Evolutionary conservation across 2,329 filamentous ascomycete species (phyloP).

Genomic region (Arthroderma sp.): DNA sequence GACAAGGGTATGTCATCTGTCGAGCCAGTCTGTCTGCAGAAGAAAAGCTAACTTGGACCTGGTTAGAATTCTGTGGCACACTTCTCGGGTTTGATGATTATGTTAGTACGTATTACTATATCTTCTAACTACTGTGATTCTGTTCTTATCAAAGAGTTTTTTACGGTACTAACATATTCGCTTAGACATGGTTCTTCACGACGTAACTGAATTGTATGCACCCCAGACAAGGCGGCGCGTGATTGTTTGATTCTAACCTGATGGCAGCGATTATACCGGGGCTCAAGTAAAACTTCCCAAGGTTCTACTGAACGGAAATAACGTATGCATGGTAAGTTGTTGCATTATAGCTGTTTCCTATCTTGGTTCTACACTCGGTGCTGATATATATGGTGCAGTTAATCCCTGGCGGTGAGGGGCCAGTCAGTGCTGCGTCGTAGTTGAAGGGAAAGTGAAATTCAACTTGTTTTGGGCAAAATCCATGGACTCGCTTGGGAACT

Average conservation of each 20-base stretch:
- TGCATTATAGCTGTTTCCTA: background rate
- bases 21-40: background rate
- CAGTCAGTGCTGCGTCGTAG: constrained; percentile 22
- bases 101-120: constrained; percentile 64
- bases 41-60: constrained; percentile 6
- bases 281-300: constrained; percentile 81
- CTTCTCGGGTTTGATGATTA: constrained; percentile 97
- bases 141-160: constrained; percentile 7
- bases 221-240: background rate
- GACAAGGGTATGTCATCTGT: constrained; percentile 63
- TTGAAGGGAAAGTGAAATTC: too few species aligned
- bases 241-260: background rate
- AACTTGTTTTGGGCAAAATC: too few species aligned
- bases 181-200: constrained; percentile 91
- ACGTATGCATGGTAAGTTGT: constrained; percentile 88
- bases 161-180: background rate
- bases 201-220: constrained; percentile 86
- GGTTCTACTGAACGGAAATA: constrained; percentile 94
- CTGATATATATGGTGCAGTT: constrained; percentile 37
- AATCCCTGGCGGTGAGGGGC: constrained; percentile 66
- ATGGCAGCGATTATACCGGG: constrained; percentile 70
- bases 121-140: constrained; percentile 11
- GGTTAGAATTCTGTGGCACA: constrained; percentile 82
- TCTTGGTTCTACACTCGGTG: constrained; percentile 1
- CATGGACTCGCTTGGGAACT: too few species aligned